Base-by-base conservation (phyloP, 768 basidiomycete genomes). In the Hydnomerulius pinastri region DNA sequence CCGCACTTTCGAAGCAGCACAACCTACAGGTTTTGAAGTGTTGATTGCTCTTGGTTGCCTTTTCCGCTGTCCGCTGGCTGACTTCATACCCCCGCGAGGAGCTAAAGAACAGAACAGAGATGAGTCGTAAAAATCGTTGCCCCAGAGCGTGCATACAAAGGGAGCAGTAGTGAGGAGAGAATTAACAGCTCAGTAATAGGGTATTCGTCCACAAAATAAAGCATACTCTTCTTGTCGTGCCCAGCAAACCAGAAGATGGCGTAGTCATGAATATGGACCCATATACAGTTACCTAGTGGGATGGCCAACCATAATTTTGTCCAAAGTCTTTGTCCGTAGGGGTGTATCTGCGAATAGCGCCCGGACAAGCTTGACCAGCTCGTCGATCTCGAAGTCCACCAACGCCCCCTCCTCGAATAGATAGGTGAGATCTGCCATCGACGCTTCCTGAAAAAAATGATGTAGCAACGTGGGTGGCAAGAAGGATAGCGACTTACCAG, bases 331-430 rank as follows among this genome's bases (percentile, higher is more conserved):
- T 46, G 90, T 81, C 70, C 95, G 80, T 65, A 93, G 70, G 30
- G 81, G 77, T 9, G 89, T 92, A 66, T 96, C 93, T 21, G 92
- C 87, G 65, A 98, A 98, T 40, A 98, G 75, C 0, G 93, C 93
- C 35, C 78, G 77, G 23, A 97, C 81, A n/a, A 98, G 77, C 55
- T 77, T 77, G 35, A 86, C 83, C 4, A 98, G 74, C 68, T 98
- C 95, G 24, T 88, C 81, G 7, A 86, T 78, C 54, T 88, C 82
- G 66, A 94, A 98, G 69, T 98, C 95, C 25, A 96, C 85, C 55
- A 98, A 73, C 5, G 90, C 86, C 9, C 94, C 92, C 60, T 90
- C 85, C 56, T 94, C 92, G 64, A 94, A 94, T 8, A 97, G 80
- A 66, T 96, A 95, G 23, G 86, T 85, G 44, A 97, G 86, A 66